A percentile compares a stretch with the other conserved stretches of the same genome.
Conservation (phyloP, 768 basidiomycete genomes). For the Rhizopogon sp. region DNA sequence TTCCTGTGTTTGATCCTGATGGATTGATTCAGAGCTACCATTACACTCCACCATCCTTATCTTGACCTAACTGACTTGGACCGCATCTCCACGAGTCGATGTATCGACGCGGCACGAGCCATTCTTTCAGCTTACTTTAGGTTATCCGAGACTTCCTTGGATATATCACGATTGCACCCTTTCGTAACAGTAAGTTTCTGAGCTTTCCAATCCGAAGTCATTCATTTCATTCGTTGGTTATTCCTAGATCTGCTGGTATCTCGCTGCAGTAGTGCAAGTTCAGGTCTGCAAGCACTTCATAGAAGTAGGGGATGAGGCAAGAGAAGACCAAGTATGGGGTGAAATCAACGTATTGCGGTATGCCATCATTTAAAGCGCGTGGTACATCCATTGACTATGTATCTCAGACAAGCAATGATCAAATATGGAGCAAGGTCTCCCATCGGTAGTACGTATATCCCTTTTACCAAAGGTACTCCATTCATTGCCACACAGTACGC, state of each 20-base stretch:
- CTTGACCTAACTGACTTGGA: conserved; percentile 67
- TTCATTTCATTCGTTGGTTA: conserved; percentile 12
- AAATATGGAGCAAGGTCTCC: conserved; percentile 76
- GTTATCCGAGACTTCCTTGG: conserved; percentile 77
- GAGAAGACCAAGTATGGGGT: conserved; percentile 79
- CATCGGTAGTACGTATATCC: conserved; percentile 62
- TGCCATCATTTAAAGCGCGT: conserved; percentile 10
- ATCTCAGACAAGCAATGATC: conserved; percentile 72
- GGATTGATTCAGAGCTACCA: conserved; percentile 57
- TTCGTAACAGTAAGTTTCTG: conserved; percentile 65
- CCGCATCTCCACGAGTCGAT: conserved; percentile 62
- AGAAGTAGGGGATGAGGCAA: conserved; percentile 67
- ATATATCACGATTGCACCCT: conserved; percentile 75
- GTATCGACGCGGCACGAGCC: conserved; percentile 67
- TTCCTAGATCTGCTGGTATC: conserved; percentile 81
- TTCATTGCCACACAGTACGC: conserved; percentile 45
- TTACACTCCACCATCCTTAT: conserved; percentile 83
- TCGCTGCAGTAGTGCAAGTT: conserved; percentile 82
- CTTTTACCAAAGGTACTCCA: neutral
- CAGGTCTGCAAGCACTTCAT: conserved; percentile 86
- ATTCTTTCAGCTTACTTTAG: conserved; percentile 75
- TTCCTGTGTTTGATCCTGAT: conserved; percentile 1
- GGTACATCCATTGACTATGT: conserved; percentile 4
- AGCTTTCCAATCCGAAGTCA: conserved; percentile 3
- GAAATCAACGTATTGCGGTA: conserved; percentile 83